Evolutionary conservation across 495 filamentous ascomycete genomes (phyloP), one percentile per base, ranked within the genome.

Genomic region (Penicillium cinerascens): DNA sequence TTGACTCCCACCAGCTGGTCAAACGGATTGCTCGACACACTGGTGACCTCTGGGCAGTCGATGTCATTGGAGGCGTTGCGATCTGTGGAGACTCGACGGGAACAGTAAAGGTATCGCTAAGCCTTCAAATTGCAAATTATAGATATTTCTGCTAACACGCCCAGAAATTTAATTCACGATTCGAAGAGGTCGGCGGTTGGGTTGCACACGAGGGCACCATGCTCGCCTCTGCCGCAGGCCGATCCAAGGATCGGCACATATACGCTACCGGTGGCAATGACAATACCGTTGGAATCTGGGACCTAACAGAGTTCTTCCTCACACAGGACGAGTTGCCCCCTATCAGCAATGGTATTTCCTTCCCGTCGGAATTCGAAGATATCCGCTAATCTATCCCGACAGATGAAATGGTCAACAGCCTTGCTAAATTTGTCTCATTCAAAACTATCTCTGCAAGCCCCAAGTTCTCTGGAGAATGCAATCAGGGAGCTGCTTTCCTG

Each of bases 181-280:
- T 97, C 58, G 87, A 96, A 63, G 88, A 87, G 55, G 74, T 92
- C 8, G 84, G 80, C 44, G 79, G 85, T 35, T 95, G 92, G 87
- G 83, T 86, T 61, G 92, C 89, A 2, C 95, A 98, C 60, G 73
- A 87, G 27, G 92, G 87, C 15, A 85, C 90, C 27, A 87, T 96
- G 51, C 78, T 97, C 20, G 88, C 93, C n/a, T 96, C 93, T 0
- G 87, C 87, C 4, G 78, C 86, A 16, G 84, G 86, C 0, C 80
- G 70, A 1, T 78, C 83, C 51, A 78, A 86, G 9, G 82, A 81
- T 17, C 82, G 87, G 43, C 80, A 85, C 26, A 80, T 95, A 2
- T 95, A 87, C 62, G 88, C 96, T 44, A 96, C 95, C 1, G 93
- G 95, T n/a, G 91, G 90, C 35, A 97, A 93, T 57, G 93, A 98